Conservation (phyloP, 2,329 filamentous ascomycete species). For the Escovopsis weberi region DNA sequence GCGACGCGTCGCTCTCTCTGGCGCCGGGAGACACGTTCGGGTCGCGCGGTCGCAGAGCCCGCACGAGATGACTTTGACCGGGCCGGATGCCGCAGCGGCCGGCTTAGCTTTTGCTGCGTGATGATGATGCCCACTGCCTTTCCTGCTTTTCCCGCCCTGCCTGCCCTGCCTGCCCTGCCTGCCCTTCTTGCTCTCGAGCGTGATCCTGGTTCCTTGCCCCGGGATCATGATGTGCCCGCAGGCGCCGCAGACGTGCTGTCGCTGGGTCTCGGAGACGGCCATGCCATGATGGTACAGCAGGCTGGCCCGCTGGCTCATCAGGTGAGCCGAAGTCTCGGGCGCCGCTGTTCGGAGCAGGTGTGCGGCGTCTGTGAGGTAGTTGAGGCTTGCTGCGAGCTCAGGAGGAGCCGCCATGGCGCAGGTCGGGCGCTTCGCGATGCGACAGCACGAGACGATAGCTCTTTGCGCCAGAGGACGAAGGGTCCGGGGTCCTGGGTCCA, state of each 20-base stretch:
- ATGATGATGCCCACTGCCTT: no score
- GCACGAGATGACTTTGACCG: constrained; percentile 22
- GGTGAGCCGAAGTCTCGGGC: constrained; percentile 42
- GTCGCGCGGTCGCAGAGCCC: constrained; percentile 31
- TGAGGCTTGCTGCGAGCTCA: constrained; percentile 15
- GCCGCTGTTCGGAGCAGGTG: constrained; percentile 38
- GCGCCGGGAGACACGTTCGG: constrained; percentile 23
- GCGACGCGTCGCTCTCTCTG: constrained; percentile 17
- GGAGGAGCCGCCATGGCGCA: constrained; percentile 7
- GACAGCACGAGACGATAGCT: no score
- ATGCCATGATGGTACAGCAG: constrained; percentile 34
- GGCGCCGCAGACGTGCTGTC: constrained; percentile 39
- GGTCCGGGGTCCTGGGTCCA: neutral
- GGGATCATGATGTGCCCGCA: constrained; percentile 48
- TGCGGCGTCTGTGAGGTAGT: constrained; percentile 43
- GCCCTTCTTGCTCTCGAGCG: constrained; percentile 18
- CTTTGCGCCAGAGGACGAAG: no score
- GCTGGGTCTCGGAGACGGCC: constrained; percentile 30
- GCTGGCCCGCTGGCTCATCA: constrained; percentile 39
- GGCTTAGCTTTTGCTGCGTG: no score
- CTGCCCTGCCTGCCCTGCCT: neutral
- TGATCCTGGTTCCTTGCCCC: constrained; percentile 27
- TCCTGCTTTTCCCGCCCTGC: neutral
- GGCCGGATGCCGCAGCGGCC: constrained; percentile 2
- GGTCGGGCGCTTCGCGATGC: no score